Base-by-base conservation (phyloP, 2,329 filamentous ascomycete genomes). In the Xylaria sp. region DNA sequence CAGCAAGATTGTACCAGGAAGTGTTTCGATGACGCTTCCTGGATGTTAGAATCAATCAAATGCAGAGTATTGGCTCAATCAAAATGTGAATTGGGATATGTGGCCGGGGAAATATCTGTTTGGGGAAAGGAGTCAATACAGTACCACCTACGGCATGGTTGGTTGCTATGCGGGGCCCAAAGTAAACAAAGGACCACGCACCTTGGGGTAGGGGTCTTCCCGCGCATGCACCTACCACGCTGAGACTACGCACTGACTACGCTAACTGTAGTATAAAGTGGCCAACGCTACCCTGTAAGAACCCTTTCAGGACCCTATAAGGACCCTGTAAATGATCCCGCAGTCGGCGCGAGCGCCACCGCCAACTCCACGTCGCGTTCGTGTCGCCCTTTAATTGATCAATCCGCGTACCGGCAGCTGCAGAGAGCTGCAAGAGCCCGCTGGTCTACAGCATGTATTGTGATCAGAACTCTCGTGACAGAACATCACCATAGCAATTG, bases 111-210 rank as follows among this genome's bases (percentile, higher is more conserved):
- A 33, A 31, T 59, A 46, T 40, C 38, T 46, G 49, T 65, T 68
- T 60, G 53, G 40, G 59, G 40, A 44, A 3, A 48, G 36, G 26
- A 42, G 62, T 44, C 48, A 59, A 59, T 51, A 53, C 23, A 20
- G 6, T 28, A 20, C 11, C 3, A 2, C 5, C 20, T 13, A 40
- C 5, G 15, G 36, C 42, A 28, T 40, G 54, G 44, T 40, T 44
- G 66, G 74, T 74, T 75, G 74, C 74, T 71, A 73, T 73, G 75
- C 73, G 74, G 75, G 75, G 75, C 66, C 49, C 42, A 63, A 66
- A 76, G 75, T 77, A 77, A 77, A 77, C 75, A 77, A 77, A 75
- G 67, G 26, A 58, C 36, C 54, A 17, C 36, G 36, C 54, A 42
- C 36, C 20, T 42, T 57, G 53, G 23, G 53, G 38, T 53, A 59